Evolutionary conservation across 352 stramenopile species (phyloP).

Genomic region (Phytophthora meadii): DNA sequence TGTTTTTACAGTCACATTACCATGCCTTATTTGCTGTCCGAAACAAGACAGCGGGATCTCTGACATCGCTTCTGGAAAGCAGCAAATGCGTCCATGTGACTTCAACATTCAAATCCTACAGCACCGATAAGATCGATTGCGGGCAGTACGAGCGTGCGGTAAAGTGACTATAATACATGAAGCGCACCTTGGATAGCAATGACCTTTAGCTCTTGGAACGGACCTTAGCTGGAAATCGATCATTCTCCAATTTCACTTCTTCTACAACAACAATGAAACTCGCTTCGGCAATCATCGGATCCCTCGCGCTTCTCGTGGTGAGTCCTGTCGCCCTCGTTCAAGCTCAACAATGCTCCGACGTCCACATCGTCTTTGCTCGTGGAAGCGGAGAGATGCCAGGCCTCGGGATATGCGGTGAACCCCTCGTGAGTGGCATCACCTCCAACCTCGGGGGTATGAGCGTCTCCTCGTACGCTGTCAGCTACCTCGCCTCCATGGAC

Average conservation of each 20-base stretch:
- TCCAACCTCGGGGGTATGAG: slow-evolving; percentile 39
- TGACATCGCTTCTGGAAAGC: not conserved
- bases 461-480: slow-evolving; percentile 43
- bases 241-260: slow-evolving; percentile 16
- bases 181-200: no score
- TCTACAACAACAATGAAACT: slow-evolving; percentile 24
- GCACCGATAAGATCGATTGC: slow-evolving; percentile 31
- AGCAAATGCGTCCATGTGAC: not conserved
- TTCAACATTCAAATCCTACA: slow-evolving; percentile 19
- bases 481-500: slow-evolving; percentile 32
- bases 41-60: not conserved
- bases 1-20: no score
- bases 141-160: not conserved
- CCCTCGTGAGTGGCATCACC: slow-evolving; percentile 38
- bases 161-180: no score
- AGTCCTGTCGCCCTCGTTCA: slow-evolving; percentile 4
- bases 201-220: no score
- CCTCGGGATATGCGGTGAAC: slow-evolving; percentile 38
- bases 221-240: not conserved
- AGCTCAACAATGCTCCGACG: slow-evolving; percentile 31
- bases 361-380: slow-evolving; percentile 44
- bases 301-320: slow-evolving; percentile 7
- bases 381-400: slow-evolving; percentile 39
- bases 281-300: slow-evolving; percentile 10
- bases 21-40: not conserved